Base-by-base conservation (phyloP, 73 alveolate genomes). In the Blepharisma japonicum region DNA sequence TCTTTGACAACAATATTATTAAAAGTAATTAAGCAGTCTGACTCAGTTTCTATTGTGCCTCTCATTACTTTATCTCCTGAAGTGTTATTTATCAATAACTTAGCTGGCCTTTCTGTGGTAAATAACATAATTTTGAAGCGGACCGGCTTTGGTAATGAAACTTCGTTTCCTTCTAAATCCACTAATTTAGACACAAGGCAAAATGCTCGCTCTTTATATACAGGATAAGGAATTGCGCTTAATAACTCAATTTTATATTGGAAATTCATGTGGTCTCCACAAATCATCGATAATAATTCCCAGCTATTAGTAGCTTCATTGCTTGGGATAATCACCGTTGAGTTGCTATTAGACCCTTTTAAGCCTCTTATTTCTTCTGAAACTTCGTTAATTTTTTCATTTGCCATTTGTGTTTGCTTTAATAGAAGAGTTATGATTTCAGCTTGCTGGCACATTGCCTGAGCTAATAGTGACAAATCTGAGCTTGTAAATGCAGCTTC, bases 51-150 rank as follows among this genome's bases (percentile, higher is more conserved):
- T 72, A 49, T 49, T 39, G 81, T 72, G 72, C 81, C 81, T n/a
- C 66, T 72, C 81, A 72, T 49, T n/a, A 72, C 47, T 72, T 72
- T 72, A 45, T 72, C 66, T 6, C 81, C 81, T n/a, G 81, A 72
- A 72, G 81, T 72, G 79, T 72, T 72, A 6, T 48, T 72, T 8
- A 32, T 61, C 14, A 72, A 38, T 48, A 49, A 49, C 66, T 72
- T 72, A 4, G 81, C 68, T 32, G 81, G 81, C 39, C 47, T 72
- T 49, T 72, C 81, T 9, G 81, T 38, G 20, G 81, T 72, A 53
- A 14, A 53, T 14, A 53, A 4, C 67, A 53, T 53, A 53, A 53
- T 20, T 53, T 53, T 53, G 23, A 53, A 53, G n/a, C n/a, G 27
- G 4, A 53, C 23, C 2, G 27, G n/a, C 2, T 53, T 53, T 14